phyloP scores from a whole-genome alignment of 179 eudicot species.

The Camellia oleifera region DNA sequence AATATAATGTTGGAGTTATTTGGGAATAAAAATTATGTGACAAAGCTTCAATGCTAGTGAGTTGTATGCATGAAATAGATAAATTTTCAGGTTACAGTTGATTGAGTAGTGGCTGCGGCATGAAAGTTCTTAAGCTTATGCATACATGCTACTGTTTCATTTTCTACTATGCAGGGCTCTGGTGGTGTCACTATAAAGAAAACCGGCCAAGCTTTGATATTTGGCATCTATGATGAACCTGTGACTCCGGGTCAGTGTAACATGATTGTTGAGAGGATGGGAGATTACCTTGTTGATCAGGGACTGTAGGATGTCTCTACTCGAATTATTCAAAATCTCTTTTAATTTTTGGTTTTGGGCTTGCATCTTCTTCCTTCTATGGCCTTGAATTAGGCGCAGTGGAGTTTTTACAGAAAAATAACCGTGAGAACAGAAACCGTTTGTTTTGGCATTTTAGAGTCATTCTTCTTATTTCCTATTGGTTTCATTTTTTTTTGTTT shows the following conservation, averaged over 20 bases:
- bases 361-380: slow-evolving; percentile 15
- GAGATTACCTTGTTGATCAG: slow-evolving; percentile 43
- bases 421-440: neutral
- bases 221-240: slow-evolving; percentile 44
- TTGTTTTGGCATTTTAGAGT: no score
- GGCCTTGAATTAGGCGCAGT: neutral
- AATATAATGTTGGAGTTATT: no score
- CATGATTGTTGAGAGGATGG: slow-evolving; percentile 41
- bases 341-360: neutral
- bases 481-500: no score
- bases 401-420: slow-evolving; percentile 8
- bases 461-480: no score
- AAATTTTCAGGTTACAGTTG: neutral
- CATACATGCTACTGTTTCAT: neutral
- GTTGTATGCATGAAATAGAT: neutral
- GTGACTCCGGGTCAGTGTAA: slow-evolving; percentile 50
- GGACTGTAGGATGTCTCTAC: slow-evolving; percentile 31
- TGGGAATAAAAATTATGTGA: no score
- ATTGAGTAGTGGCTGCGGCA: neutral
- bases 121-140: neutral
- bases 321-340: slow-evolving; percentile 4
- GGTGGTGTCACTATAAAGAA: slow-evolving; percentile 46
- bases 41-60: no score
- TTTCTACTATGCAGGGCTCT: slow-evolving; percentile 28
- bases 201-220: slow-evolving; percentile 41